phyloP scores from a whole-genome alignment of 2,329 filamentous ascomycete species.

The Colletotrichum sidae region DNA sequence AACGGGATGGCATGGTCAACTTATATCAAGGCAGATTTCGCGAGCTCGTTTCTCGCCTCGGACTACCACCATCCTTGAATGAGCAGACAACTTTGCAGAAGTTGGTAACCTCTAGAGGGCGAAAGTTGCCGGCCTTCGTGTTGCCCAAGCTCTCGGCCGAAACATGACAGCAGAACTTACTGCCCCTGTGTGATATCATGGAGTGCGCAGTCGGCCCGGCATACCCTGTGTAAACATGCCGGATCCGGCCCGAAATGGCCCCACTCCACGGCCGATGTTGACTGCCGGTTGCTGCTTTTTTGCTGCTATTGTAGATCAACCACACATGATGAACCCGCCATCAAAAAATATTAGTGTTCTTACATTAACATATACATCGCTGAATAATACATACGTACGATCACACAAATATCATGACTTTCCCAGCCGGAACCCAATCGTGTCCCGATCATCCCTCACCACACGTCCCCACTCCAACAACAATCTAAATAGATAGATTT shows the following conservation, averaged over 20 bases:
- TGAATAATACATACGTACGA: too few relatives aligned
- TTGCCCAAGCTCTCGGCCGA: constrained; percentile 1
- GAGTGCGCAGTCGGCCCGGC: too few relatives aligned
- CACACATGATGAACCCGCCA: too few relatives aligned
- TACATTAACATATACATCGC: too few relatives aligned
- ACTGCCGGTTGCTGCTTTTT: too few relatives aligned
- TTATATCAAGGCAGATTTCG: background rate
- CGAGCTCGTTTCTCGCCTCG: constrained; percentile 14
- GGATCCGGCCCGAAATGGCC: too few relatives aligned
- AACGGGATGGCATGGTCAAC: too few relatives aligned
- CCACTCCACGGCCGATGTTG: too few relatives aligned
- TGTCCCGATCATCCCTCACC: constrained; percentile 70
- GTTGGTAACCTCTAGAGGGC: background rate
- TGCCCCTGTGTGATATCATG: too few relatives aligned
- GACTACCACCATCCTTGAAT: background rate
- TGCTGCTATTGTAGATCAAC: too few relatives aligned
- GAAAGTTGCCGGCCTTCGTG: background rate
- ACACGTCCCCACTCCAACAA: constrained; percentile 82
- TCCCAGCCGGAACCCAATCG: constrained; percentile 51
- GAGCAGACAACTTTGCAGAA: background rate
- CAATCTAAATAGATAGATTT: constrained; percentile 82
- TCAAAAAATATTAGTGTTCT: too few relatives aligned
- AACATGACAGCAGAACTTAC: background rate
- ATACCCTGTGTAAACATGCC: too few relatives aligned
- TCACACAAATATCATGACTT: constrained; percentile 1